Percentiles rank a stretch among this genome's conserved stretches.
Evolutionary conservation across 805 yeast species (phyloP).

Genomic region (Saturnispora saitoi): DNA sequence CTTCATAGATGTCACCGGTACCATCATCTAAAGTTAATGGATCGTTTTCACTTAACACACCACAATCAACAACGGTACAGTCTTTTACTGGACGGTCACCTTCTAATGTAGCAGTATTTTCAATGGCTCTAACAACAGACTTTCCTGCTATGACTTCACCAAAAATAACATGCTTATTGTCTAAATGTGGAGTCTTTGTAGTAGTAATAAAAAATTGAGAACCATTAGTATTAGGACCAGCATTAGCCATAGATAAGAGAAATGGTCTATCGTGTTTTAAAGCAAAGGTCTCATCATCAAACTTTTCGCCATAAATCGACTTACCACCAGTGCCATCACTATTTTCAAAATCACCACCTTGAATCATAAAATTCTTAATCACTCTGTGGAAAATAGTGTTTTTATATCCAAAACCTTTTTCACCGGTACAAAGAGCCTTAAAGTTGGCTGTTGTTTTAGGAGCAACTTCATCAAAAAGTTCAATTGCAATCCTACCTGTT

Average conservation of each 20-base stretch:
- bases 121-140: slow-evolving; percentile 69
- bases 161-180: slow-evolving; percentile 94
- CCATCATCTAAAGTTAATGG: slow-evolving; percentile 53
- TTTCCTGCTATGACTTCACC: slow-evolving; percentile 84
- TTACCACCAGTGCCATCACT: slow-evolving; percentile 75
- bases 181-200: slow-evolving; percentile 86
- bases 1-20: slow-evolving; percentile 79
- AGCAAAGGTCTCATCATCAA: slow-evolving; percentile 83
- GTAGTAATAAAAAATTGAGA: slow-evolving; percentile 94
- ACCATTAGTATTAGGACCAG: slow-evolving; percentile 93
- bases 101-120: slow-evolving; percentile 54
- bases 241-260: slow-evolving; percentile 91
- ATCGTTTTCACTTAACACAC: slow-evolving; percentile 58
- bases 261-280: slow-evolving; percentile 76
- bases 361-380: slow-evolving; percentile 83
- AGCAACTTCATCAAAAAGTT: slow-evolving; percentile 48
- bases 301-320: slow-evolving; percentile 75
- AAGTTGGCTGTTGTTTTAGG: slow-evolving; percentile 90
- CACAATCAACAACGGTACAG: slow-evolving; percentile 71
- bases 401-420: slow-evolving; percentile 69
- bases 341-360: slow-evolving; percentile 87
- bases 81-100: slow-evolving; percentile 65
- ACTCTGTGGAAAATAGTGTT: slow-evolving; percentile 91
- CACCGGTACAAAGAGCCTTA: slow-evolving; percentile 83
- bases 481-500: slow-evolving; percentile 72